Evolutionary conservation across 2,329 filamentous ascomycete species (phyloP).

Genomic region (Fusarium stilboides): DNA sequence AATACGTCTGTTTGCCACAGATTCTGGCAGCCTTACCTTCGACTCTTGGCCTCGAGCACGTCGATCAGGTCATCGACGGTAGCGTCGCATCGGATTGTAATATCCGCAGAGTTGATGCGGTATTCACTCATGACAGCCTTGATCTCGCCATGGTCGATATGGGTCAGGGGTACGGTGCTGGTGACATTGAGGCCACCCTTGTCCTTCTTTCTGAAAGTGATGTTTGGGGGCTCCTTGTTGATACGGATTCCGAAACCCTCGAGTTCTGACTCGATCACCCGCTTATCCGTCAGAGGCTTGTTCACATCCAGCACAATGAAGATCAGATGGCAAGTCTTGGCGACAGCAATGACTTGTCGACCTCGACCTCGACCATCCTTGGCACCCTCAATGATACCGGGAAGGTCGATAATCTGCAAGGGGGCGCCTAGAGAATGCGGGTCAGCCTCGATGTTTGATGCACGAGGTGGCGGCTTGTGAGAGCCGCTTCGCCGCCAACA

Average conservation of each 20-base stretch:
- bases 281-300: conserved; percentile 97
- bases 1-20: conserved; percentile 11
- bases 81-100: conserved; percentile 97
- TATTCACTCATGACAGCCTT: conserved; percentile 98
- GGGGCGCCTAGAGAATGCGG: conserved; percentile 75
- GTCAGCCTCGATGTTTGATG: conserved; percentile 41
- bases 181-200: conserved; percentile 97
- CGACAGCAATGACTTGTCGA: conserved; percentile 97
- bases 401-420: conserved; percentile 97
- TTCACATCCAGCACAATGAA: conserved; percentile 99
- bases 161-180: conserved; percentile 90
- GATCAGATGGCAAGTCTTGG: conserved; percentile 98
- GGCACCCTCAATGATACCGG: conserved; percentile 98
- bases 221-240: conserved; percentile 97
- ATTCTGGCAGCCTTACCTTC: conserved; percentile 59
- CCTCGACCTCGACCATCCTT: conserved; percentile 98
- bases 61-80: conserved; percentile 98
- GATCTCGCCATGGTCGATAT: conserved; percentile 97
- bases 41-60: conserved; percentile 91
- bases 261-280: conserved; percentile 93
- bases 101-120: conserved; percentile 95
- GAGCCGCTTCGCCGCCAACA: conserved; percentile 16
- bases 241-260: conserved; percentile 98
- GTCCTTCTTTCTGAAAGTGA: conserved; percentile 99
- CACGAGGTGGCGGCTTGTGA: conserved; percentile 8